A percentile compares a stretch with the other conserved stretches of the same genome.
Conservation (phyloP, 2,329 filamentous ascomycete species). For the Cryphonectria japonica region DNA sequence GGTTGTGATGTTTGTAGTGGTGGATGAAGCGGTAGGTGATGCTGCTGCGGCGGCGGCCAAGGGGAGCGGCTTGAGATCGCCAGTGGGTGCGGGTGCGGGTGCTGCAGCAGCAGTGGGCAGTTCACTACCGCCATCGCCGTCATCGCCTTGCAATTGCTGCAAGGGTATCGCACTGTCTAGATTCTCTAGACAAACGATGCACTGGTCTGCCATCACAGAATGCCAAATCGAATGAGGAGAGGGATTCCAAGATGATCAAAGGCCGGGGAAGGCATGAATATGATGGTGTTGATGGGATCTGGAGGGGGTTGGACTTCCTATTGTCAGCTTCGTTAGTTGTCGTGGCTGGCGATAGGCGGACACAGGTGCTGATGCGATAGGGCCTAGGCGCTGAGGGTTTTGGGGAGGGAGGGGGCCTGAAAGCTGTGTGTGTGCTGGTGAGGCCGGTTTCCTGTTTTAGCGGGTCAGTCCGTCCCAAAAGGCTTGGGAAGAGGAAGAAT, state of each 20-base stretch:
- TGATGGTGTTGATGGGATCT: conserved; percentile 23
- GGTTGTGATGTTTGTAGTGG: conserved; percentile 35
- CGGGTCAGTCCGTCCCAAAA: conserved; percentile 17
- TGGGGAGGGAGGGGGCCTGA: background rate
- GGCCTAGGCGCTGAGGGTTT: background rate
- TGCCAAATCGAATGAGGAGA: conserved; percentile 40
- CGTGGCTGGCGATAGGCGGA: conserved; percentile 9
- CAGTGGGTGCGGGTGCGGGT: conserved; percentile 21
- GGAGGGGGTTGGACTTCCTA: conserved; percentile 1
- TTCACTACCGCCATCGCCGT: conserved; percentile 32
- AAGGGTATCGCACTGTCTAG: conserved; percentile 44
- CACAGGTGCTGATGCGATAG: conserved; percentile 7
- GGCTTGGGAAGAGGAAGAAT: conserved; percentile 10
- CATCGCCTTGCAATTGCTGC: conserved; percentile 32
- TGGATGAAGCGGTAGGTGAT: conserved; percentile 33
- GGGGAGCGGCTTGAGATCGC: conserved; percentile 21
- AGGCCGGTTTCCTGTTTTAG: conserved; percentile 15
- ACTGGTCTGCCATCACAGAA: conserved; percentile 62
- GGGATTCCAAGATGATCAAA: conserved; percentile 40
- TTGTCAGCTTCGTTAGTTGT: conserved; percentile 11
- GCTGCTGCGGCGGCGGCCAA: conserved; percentile 28
- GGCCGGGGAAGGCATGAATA: conserved; percentile 54
- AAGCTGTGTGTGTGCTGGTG: background rate
- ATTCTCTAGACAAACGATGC: conserved; percentile 71
- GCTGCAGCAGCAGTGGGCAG: conserved; percentile 19